Evolutionary conservation across 1,284 basidiomycete species (phyloP).

Genomic region (Heterobasidion occidentale): DNA sequence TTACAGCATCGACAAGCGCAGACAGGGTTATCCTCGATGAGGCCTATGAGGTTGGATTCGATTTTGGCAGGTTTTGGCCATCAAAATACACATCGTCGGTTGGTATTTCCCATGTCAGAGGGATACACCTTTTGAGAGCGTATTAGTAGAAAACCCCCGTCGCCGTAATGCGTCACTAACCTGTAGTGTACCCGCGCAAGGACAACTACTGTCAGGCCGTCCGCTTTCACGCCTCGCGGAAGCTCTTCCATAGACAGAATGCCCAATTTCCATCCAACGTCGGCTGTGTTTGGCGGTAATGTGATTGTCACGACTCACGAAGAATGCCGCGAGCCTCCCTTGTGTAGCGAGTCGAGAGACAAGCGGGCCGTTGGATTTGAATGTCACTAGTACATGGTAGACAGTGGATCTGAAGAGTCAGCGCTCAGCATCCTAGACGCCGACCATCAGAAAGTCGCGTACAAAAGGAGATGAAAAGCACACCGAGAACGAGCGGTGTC

Average conservation of each 20-base stretch:
- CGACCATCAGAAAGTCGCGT: too few species aligned
- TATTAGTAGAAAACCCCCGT: background rate
- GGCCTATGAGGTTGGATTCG: slow-evolving; percentile 20
- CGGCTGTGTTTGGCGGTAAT: slow-evolving; percentile 29
- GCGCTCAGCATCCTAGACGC: slow-evolving; percentile 5
- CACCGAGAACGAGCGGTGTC: background rate
- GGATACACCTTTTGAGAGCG: slow-evolving; percentile 19
- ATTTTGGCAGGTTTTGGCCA: slow-evolving; percentile 36
- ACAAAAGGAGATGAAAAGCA: slow-evolving; percentile 10
- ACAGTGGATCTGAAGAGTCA: slow-evolving; percentile 3
- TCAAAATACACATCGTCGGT: slow-evolving; percentile 51
- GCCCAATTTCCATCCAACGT: slow-evolving; percentile 27
- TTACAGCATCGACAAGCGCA: slow-evolving; percentile 43
- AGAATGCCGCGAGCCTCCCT: background rate
- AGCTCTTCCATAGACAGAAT: slow-evolving; percentile 31
- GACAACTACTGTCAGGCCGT: slow-evolving; percentile 29
- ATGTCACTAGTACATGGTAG: slow-evolving; percentile 17
- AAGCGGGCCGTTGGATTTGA: slow-evolving; percentile 17
- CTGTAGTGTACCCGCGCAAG: slow-evolving; percentile 27
- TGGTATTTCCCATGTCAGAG: slow-evolving; percentile 44
- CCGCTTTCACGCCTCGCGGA: slow-evolving; percentile 23
- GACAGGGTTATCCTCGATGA: slow-evolving; percentile 16
- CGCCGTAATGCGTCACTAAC: slow-evolving; percentile 9
- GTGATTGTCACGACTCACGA: slow-evolving; percentile 16
- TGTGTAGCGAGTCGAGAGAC: slow-evolving; percentile 4